Conservation (phyloP, 495 filamentous ascomycete species). For the Podospora bellae-mahoneyi region DNA sequence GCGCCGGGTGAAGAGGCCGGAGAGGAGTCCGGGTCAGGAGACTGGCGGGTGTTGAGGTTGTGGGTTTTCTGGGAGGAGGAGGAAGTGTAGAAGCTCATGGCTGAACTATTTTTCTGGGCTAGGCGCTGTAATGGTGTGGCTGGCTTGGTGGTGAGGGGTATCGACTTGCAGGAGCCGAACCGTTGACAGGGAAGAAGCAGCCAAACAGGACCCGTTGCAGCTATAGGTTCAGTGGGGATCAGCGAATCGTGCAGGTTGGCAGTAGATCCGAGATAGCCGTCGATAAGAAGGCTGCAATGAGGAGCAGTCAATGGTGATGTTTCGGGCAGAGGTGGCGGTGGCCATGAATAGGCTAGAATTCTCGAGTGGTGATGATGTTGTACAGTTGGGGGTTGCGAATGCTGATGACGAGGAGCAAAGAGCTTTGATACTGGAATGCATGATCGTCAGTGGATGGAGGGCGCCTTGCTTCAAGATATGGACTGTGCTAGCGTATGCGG, state of each 20-base stretch:
- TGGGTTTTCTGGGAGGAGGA: constrained; percentile 1
- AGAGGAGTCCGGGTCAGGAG: constrained; percentile 27
- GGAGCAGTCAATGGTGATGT: background rate
- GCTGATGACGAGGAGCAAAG: background rate
- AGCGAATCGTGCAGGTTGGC: background rate
- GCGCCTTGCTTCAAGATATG: background rate
- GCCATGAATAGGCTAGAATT: constrained; percentile 2
- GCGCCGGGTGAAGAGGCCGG: constrained; percentile 32
- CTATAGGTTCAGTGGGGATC: background rate
- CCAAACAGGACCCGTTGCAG: background rate
- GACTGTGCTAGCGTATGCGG: background rate
- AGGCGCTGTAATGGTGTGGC: background rate
- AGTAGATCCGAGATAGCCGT: background rate
- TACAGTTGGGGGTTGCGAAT: background rate
- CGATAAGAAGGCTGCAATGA: background rate
- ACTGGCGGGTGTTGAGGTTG: constrained; percentile 20
- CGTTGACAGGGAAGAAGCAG: constrained; percentile 1
- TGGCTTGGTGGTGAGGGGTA: background rate
- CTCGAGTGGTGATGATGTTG: background rate
- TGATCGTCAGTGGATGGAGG: background rate
- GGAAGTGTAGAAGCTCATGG: constrained; percentile 26
- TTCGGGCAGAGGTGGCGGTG: background rate
- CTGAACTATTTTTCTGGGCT: background rate
- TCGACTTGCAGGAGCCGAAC: background rate
- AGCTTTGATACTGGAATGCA: background rate